Evolutionary conservation across 2,329 filamentous ascomycete species (phyloP), one percentile per base, ranked within the genome.

Genomic region (Thelonectria olida): DNA sequence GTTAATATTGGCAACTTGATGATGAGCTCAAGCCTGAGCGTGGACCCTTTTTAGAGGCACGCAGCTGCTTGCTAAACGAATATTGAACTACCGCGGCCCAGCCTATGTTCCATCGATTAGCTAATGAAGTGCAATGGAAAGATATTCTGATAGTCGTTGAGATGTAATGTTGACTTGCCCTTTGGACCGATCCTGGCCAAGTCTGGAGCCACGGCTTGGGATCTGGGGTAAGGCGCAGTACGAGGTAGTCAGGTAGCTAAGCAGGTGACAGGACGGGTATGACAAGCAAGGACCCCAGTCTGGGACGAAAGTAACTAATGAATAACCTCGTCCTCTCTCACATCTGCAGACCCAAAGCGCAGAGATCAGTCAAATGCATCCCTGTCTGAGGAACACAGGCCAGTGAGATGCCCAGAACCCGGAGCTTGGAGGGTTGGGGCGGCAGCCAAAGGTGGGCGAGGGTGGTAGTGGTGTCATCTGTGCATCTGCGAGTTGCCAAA

Each of bases 401-500:
- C 50, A 42, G 50, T 54, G 48, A 15, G 36, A 34, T 19, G 34
- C 47, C 48, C 47, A 58, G 50, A 52, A 51, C 59, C 62, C 62
- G 31, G 27, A 61, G 41, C 48, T 60, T 54, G 47, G 54, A 54
- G 44, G 49, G 20, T 25, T 22, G 42, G 42, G 27, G 55, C 54
- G 49, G 39, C 54, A 60, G 28, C 25, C 51, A 47, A 48, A 22
- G 48, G 48, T 61, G 50, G 39, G 25, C 27, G 44, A 48, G 51
- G 57, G 48, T 52, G 39, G 50, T 58, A 44, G 68, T 71, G 68
- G 68, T 70, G 66, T 63, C 68, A 69, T 66, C 41, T 60, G 27
- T 69, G 63, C 65, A 68, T 68, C 62, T 62, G 58, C 56, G 38
- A 58, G 57, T 49, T 49, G 58, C 36, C 64, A 54, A 52, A 62